Evolutionary conservation across 345 rosid species (phyloP), one percentile per base, ranked within the genome.

Genomic region (Arabidopsis thaliana): DNA sequence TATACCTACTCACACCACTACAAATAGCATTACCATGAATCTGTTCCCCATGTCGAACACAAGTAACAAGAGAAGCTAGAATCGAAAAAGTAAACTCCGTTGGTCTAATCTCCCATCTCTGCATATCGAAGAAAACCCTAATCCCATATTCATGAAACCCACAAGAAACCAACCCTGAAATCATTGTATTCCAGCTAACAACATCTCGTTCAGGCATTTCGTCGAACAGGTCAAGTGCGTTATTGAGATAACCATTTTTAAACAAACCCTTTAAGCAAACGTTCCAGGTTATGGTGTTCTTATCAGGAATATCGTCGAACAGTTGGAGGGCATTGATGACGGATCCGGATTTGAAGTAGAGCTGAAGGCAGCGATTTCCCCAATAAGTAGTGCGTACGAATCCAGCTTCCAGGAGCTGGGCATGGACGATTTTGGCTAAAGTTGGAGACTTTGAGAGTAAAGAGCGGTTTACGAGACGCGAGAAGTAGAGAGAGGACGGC

Each of bases 161-260:
- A 67, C 71, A 71, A 22, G 79, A 85, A 48, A 73, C 82, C 71
- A 34, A 84, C 59, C 91, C 88, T 14, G 83, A 80, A 41, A 87
- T 82, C 87, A 89, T 85, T 5, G 91, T 85, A 63, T 92, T 92
- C 91, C 88, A 88, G 68, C 85, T 85, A 25, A 87, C 91, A 59
- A 82, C 86, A 83, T 92, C 93, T 58, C 87, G 71, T 14, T 77
- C 83, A 12, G 91, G 89, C 87, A 90, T 90, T 84, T 79, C 84
- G 59, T 87, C 93, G 55, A 92, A 92, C 87, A 86, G 0, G 3
- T 9, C 30, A 7, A 83, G 51, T 11, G 87, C 93, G 14, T 30
- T 1, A 5, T 20, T 51, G 11, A 78, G 34, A 42, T 59, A 69
- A 13, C 84, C 82, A 13, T 53, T 72, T 28, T 72, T 72, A 0